Percentiles rank a stretch among this genome's conserved stretches.
Conservation (phyloP, 805 yeast genomes). For the Yueomyces sp. region DNA sequence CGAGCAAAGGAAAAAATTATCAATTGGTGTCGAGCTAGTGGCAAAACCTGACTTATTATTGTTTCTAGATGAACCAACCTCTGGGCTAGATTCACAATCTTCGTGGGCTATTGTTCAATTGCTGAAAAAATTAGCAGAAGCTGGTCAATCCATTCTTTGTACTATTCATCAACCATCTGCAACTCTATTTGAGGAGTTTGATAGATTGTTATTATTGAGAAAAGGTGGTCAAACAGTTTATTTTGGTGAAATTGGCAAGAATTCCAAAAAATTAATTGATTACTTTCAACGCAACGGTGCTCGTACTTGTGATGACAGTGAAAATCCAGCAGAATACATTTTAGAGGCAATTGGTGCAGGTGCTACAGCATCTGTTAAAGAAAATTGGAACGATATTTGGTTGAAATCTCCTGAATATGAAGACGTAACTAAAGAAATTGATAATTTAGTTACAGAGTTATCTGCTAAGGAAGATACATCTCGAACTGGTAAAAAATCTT, state of each 20-base stretch:
- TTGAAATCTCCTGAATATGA: constrained; percentile 27
- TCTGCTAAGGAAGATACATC: constrained; percentile 3
- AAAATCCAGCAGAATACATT: constrained; percentile 62
- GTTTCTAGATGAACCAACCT: constrained; percentile 53
- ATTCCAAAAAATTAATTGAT: constrained; percentile 37
- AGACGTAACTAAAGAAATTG: constrained; percentile 30
- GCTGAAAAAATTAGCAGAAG: constrained; percentile 41
- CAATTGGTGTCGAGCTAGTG: constrained; percentile 52
- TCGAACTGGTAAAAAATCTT: constrained; percentile 4
- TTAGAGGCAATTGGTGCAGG: constrained; percentile 63
- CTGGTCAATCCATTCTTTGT: constrained; percentile 56
- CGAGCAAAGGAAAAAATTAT: constrained; percentile 44
- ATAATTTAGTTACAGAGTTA: constrained; percentile 34
- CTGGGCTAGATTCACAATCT: constrained; percentile 48
- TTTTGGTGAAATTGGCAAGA: constrained; percentile 51
- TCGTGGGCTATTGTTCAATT: constrained; percentile 50
- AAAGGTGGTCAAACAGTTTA: constrained; percentile 63
- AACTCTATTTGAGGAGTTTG: constrained; percentile 45
- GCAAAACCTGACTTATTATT: constrained; percentile 46
- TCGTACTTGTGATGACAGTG: constrained; percentile 37
- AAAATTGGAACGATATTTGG: constrained; percentile 49
- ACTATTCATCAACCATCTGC: constrained; percentile 65
- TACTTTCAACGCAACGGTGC: constrained; percentile 62
- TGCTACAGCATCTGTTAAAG: constrained; percentile 42
- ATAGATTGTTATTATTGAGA: constrained; percentile 44